Evolutionary conservation across 2,329 filamentous ascomycete species (phyloP).

Genomic region (Graphilbum sp.): DNA sequence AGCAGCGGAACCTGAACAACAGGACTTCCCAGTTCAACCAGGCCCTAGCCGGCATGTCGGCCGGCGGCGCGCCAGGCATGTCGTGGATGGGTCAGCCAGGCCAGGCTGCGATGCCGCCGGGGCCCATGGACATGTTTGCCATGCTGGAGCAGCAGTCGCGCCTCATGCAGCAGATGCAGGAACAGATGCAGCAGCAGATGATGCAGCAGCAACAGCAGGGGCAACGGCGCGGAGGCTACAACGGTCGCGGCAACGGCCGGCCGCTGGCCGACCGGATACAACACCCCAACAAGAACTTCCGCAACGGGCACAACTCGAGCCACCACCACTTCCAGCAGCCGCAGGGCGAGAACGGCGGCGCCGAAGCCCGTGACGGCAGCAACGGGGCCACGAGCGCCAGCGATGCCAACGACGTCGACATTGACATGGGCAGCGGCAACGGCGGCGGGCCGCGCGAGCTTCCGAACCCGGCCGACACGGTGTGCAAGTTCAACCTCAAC

Average conservation of each 20-base stretch:
- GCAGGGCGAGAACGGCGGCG: conserved; percentile 18
- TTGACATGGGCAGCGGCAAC: conserved; percentile 34
- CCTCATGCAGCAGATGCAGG: conserved; percentile 64
- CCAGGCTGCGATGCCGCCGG: conserved; percentile 15
- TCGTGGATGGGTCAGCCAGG: conserved; percentile 31
- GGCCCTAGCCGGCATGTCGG: conserved; percentile 25
- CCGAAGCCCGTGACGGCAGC: conserved; percentile 18
- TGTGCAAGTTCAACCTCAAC: conserved; percentile 79
- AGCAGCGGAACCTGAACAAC: conserved; percentile 33
- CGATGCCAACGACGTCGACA: conserved; percentile 31
- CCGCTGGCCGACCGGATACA: conserved; percentile 65
- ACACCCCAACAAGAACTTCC: conserved; percentile 32
- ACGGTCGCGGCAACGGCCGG: conserved; percentile 25
- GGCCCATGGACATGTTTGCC: conserved; percentile 44
- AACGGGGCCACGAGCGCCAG: no score
- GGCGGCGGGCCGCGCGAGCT: conserved; percentile 30
- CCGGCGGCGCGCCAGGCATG: conserved; percentile 14
- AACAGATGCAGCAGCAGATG: conserved; percentile 38
- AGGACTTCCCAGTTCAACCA: conserved; percentile 30
- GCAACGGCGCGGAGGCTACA: conserved; percentile 21
- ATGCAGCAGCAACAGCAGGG: conserved; percentile 32
- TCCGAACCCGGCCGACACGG: conserved; percentile 43
- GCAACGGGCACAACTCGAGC: conserved; percentile 27
- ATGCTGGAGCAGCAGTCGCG: conserved; percentile 80
- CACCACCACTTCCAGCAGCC: conserved; percentile 16